Percentiles rank a stretch among this genome's conserved stretches.
Evolutionary conservation across 106 monocot genomes (phyloP).

Genomic region (Allium fistulosum): DNA sequence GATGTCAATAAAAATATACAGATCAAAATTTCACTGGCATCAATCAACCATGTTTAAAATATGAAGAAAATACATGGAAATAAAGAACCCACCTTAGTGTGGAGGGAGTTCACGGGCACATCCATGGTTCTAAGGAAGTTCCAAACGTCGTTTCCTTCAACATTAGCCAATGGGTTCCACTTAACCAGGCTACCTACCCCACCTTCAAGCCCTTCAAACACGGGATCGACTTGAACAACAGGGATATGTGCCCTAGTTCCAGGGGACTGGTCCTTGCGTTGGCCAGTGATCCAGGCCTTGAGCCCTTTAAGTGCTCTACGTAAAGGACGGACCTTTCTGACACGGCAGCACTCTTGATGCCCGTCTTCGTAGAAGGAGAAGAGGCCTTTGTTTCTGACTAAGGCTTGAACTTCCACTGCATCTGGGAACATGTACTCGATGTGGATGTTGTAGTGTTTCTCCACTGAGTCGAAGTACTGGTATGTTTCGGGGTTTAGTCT

Average conservation of each 20-base stretch:
- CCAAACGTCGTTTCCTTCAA: conserved; percentile 81
- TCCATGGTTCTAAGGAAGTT: conserved; percentile 85
- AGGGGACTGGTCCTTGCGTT: conserved; percentile 91
- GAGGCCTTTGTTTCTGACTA: conserved; percentile 83
- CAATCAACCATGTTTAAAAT: too few species aligned
- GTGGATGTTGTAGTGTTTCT: conserved; percentile 80
- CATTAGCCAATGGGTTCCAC: conserved; percentile 90
- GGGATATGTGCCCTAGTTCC: conserved; percentile 81
- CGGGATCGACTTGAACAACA: conserved; percentile 90
- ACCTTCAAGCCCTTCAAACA: conserved; percentile 79
- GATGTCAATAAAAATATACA: too few species aligned
- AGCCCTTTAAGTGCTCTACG: conserved; percentile 80
- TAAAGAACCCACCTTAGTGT: neutral
- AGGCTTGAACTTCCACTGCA: conserved; percentile 70
- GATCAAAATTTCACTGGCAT: too few species aligned
- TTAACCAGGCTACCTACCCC: conserved; percentile 88
- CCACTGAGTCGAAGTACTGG: conserved; percentile 59
- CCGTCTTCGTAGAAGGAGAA: conserved; percentile 99
- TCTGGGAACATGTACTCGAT: conserved; percentile 98
- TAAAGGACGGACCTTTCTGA: conserved; percentile 79
- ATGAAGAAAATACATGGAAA: too few species aligned
- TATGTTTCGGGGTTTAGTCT: conserved; percentile 93
- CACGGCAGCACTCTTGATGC: conserved; percentile 93
- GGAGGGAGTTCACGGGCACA: conserved; percentile 74
- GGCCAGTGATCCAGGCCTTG: conserved; percentile 92